Conservation (phyloP, 179 eudicot species). For the Corrigiola litoralis region DNA sequence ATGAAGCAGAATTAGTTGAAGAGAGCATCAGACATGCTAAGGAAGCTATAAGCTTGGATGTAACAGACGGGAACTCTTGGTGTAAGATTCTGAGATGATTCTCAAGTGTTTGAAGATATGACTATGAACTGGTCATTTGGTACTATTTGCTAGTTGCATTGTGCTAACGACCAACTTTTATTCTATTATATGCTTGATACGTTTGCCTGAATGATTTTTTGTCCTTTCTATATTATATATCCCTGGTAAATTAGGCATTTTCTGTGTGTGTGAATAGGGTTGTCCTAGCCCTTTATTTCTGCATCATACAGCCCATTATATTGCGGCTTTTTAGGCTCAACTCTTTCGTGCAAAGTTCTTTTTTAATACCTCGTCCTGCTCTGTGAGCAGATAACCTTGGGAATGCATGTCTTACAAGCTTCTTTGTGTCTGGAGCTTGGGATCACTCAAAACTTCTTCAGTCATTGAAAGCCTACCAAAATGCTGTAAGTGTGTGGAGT, state of each 20-base stretch:
- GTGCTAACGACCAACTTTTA: neutral
- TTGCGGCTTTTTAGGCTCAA: neutral
- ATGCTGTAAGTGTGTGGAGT: constrained; percentile 72
- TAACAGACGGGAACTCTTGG: constrained; percentile 92
- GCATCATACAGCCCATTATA: neutral
- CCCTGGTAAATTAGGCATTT: neutral
- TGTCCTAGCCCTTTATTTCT: neutral
- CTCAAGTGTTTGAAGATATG: neutral
- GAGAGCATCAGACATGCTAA: constrained; percentile 87
- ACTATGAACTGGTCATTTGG: neutral
- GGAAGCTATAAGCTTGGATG: constrained; percentile 84
- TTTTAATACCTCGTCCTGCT: constrained; percentile 9
- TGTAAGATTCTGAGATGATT: constrained; percentile 48
- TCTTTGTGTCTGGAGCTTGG: constrained; percentile 88
- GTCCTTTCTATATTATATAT: no score
- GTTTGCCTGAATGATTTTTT: neutral
- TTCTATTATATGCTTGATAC: neutral
- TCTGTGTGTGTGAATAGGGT: neutral
- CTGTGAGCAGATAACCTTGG: constrained; percentile 76
- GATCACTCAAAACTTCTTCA: constrained; percentile 74
- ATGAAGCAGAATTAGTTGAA: constrained; percentile 60
- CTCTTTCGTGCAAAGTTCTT: neutral
- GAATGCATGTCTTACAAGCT: constrained; percentile 87
- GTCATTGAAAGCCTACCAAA: constrained; percentile 86
- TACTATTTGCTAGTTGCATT: neutral